Conservation (phyloP, 2,329 filamentous ascomycete species). For the Exophiala sp. region DNA sequence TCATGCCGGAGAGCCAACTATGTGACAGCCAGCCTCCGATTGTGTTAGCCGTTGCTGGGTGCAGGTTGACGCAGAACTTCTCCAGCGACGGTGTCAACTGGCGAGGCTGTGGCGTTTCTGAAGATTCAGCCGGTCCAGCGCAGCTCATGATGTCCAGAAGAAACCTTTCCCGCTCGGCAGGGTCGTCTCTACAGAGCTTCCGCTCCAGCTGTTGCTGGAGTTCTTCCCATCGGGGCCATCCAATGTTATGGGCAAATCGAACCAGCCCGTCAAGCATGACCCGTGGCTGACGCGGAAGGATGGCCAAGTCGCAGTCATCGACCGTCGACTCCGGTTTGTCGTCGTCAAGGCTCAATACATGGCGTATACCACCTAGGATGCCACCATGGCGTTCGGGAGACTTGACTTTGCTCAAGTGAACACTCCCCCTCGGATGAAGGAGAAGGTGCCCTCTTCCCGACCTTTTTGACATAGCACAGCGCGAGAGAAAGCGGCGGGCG, state of each 20-base stretch:
- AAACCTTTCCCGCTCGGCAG: constrained; percentile 20
- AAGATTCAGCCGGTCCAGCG: neutral
- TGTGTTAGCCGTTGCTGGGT: constrained; percentile 28
- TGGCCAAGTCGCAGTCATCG: constrained; percentile 21
- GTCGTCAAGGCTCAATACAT: constrained; percentile 8
- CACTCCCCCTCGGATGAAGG: neutral
- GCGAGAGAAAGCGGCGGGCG: constrained; percentile 49
- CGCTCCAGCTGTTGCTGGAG: constrained; percentile 19
- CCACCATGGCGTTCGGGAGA: constrained; percentile 10
- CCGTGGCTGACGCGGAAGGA: constrained; percentile 20
- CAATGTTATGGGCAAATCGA: constrained; percentile 28
- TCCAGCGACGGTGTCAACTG: constrained; percentile 9
- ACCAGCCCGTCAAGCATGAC: constrained; percentile 30
- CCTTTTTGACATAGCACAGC: constrained; percentile 21
- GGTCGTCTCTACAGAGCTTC: constrained; percentile 23
- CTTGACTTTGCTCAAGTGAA: neutral
- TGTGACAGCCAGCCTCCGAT: constrained; percentile 51
- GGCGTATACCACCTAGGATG: constrained; percentile 15
- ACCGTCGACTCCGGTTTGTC: neutral
- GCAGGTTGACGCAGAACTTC: constrained; percentile 18
- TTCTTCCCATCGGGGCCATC: constrained; percentile 29
- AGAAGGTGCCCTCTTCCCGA: constrained; percentile 3
- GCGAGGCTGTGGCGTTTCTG: neutral
- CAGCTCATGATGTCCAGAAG: constrained; percentile 19
- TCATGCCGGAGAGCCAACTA: constrained; percentile 50